Evolutionary conservation across 345 rosid species (phyloP).

Genomic region (Gossypium rotundifolium): DNA sequence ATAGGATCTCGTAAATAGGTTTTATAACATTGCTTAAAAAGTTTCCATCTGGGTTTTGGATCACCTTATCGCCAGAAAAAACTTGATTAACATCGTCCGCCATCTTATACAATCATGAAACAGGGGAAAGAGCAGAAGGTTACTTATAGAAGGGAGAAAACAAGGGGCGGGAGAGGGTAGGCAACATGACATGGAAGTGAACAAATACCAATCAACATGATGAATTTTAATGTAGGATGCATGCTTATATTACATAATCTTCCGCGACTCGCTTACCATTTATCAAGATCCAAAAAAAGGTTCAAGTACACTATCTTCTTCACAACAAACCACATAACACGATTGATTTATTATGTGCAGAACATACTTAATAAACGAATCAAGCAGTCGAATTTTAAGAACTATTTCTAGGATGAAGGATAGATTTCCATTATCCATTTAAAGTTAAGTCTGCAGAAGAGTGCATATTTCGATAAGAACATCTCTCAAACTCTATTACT

Average conservation of each 20-base stretch:
- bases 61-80: conserved; percentile 36
- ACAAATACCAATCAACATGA: neutral
- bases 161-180: neutral
- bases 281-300: neutral
- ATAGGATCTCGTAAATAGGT: conserved; percentile 71
- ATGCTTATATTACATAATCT: conserved; percentile 1
- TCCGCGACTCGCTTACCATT: neutral
- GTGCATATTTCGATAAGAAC: neutral
- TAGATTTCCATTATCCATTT: neutral
- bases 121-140: conserved; percentile 9
- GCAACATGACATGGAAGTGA: neutral
- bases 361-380: neutral
- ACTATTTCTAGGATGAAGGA: neutral
- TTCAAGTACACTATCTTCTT: neutral
- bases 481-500: neutral
- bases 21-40: conserved; percentile 69
- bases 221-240: neutral
- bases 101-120: conserved; percentile 53
- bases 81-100: conserved; percentile 55
- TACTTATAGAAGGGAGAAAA: neutral
- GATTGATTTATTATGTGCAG: neutral
- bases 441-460: neutral
- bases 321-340: neutral
- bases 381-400: neutral
- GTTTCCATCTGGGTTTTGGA: conserved; percentile 52